Evolutionary conservation across 257 asterid species (phyloP).

Genomic region (Rehmannia glutinosa): DNA sequence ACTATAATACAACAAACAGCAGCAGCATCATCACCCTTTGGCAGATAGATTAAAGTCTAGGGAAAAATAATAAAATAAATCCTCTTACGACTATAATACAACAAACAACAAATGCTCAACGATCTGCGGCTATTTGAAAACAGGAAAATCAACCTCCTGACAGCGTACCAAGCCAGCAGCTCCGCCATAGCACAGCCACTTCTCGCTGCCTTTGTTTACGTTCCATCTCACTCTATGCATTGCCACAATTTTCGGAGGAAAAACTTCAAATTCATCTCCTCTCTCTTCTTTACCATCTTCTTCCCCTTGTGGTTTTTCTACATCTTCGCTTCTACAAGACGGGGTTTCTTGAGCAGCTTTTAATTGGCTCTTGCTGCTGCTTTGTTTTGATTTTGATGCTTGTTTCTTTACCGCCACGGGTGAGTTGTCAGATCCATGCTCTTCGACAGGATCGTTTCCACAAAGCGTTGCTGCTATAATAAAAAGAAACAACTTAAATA

Average conservation of each 20-base stretch:
- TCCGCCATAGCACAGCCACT: slow-evolving; percentile 90
- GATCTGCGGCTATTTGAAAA: neutral
- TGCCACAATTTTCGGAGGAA: slow-evolving; percentile 66
- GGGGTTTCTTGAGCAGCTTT: too few relatives aligned
- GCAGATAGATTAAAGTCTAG: too few relatives aligned
- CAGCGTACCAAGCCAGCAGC: slow-evolving; percentile 83
- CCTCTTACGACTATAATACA: slow-evolving; percentile 18
- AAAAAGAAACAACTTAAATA: neutral
- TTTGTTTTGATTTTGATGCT: slow-evolving; percentile 17
- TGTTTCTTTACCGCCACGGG: slow-evolving; percentile 17
- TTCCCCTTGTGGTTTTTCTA: neutral
- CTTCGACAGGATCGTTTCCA: slow-evolving; percentile 22
- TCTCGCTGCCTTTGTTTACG: slow-evolving; percentile 71
- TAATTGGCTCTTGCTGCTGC: too few relatives aligned
- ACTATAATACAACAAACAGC: too few relatives aligned
- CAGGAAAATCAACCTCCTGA: slow-evolving; percentile 42
- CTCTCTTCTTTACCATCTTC: too few relatives aligned
- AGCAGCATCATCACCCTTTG: too few relatives aligned
- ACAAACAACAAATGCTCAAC: neutral
- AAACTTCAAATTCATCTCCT: slow-evolving; percentile 26
- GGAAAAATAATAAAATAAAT: too few relatives aligned
- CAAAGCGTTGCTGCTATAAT: slow-evolving; percentile 28
- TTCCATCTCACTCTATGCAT: slow-evolving; percentile 89
- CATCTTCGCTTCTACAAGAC: slow-evolving; percentile 17
- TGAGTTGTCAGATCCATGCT: slow-evolving; percentile 18